Evolutionary conservation across 1,284 basidiomycete genomes (phyloP).

Genomic region (Tremellales sp.): DNA sequence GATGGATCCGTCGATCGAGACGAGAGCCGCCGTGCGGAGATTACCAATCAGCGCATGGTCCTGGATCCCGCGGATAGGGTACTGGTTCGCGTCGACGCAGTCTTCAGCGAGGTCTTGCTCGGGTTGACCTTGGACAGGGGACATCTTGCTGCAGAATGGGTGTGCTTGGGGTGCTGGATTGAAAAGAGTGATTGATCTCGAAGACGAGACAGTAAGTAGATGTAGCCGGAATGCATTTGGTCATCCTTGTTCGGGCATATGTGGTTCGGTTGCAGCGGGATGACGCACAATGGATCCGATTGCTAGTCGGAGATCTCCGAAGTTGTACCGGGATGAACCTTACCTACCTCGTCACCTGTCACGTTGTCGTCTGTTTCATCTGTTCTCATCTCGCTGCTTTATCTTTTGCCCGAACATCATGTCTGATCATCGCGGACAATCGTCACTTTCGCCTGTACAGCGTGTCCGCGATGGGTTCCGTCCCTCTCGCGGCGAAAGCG

Average conservation of each 20-base stretch:
- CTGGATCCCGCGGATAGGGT: slow-evolving; percentile 23
- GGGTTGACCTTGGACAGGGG: slow-evolving; percentile 17
- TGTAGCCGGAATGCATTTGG: not conserved
- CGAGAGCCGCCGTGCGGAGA: slow-evolving; percentile 48
- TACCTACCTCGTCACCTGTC: not conserved
- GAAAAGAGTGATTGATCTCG: not conserved
- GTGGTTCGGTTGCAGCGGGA: not conserved
- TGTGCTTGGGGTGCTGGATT: not conserved
- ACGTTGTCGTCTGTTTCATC: not conserved
- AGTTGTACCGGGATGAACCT: not conserved
- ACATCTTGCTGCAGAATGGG: slow-evolving; percentile 9
- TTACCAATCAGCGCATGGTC: slow-evolving; percentile 52
- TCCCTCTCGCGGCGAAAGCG: too few species aligned
- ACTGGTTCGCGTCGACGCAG: slow-evolving; percentile 8
- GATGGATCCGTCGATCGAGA: slow-evolving; percentile 49
- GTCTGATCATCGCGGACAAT: slow-evolving; percentile 5
- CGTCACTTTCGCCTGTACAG: not conserved
- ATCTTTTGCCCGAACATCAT: not conserved
- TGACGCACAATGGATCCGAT: not conserved
- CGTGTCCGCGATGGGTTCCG: not conserved
- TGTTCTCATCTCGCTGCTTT: not conserved
- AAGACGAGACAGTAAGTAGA: not conserved
- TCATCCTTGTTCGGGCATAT: too few species aligned
- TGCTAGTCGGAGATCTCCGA: not conserved
- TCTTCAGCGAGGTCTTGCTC: slow-evolving; percentile 5